A percentile compares a stretch with the other conserved stretches of the same genome.
Evolutionary conservation across 2,329 filamentous ascomycete species (phyloP).

Genomic region (Fusarium compactum): DNA sequence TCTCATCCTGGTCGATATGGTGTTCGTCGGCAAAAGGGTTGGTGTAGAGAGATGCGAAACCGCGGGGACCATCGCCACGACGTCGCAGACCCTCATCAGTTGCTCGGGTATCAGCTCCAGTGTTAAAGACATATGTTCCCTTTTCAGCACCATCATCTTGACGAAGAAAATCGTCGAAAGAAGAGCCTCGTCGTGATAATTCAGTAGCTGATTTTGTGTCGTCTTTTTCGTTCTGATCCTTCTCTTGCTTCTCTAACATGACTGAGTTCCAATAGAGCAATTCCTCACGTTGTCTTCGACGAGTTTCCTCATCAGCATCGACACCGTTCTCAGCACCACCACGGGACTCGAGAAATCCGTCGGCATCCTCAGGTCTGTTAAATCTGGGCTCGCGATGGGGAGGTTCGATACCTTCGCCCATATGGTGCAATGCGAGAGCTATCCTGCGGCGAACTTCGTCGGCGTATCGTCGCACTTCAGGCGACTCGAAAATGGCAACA

Average conservation of each 20-base stretch:
- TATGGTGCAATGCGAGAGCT: constrained; percentile 68
- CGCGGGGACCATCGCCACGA: constrained; percentile 60
- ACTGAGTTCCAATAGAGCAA: constrained; percentile 74
- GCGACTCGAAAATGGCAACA: constrained; percentile 72
- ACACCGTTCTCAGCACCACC: constrained; percentile 61
- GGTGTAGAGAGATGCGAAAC: constrained; percentile 61
- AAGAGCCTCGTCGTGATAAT: constrained; percentile 51
- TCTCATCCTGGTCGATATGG: constrained; percentile 63
- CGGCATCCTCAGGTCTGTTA: constrained; percentile 74
- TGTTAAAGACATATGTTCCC: constrained; percentile 70
- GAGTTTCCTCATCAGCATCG: constrained; percentile 72
- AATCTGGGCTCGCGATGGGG: constrained; percentile 66
- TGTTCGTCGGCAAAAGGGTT: constrained; percentile 72
- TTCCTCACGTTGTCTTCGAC: constrained; percentile 72
- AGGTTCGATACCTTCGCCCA: constrained; percentile 68
- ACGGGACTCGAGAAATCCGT: constrained; percentile 70
- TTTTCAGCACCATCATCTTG: constrained; percentile 64
- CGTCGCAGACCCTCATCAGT: constrained; percentile 62
- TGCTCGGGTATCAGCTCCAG: constrained; percentile 60
- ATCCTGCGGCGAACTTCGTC: constrained; percentile 72
- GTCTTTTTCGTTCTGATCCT: constrained; percentile 42
- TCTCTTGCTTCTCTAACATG: constrained; percentile 61
- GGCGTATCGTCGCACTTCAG: constrained; percentile 71
- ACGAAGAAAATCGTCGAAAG: constrained; percentile 71
- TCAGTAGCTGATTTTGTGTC: constrained; percentile 7